Evolutionary conservation across 371 early-diverging fungal species (phyloP).

Genomic region (Mucor plumbeus): DNA sequence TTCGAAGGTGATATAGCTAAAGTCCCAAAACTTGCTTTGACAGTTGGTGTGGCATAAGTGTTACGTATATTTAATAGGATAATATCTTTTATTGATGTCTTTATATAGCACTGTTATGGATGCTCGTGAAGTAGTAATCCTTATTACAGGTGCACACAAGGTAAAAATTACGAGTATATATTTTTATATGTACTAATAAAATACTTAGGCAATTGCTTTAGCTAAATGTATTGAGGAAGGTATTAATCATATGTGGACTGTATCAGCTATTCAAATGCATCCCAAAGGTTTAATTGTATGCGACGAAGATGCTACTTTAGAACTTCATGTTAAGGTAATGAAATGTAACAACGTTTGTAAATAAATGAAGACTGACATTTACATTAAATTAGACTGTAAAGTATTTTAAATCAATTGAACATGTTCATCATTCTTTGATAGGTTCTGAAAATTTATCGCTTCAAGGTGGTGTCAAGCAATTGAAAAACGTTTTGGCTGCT

Average conservation of each 20-base stretch:
- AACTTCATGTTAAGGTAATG: conserved; percentile 77
- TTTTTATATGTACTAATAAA: background rate
- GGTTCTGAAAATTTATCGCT: conserved; percentile 81
- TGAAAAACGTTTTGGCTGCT: conserved; percentile 14
- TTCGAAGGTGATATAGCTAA: conserved; percentile 85
- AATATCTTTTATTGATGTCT: background rate
- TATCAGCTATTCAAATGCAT: conserved; percentile 85
- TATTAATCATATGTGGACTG: conserved; percentile 91
- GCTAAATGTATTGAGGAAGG: conserved; percentile 87
- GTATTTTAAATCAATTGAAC: conserved; percentile 90
- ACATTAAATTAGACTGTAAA: conserved; percentile 68
- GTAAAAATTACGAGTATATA: background rate
- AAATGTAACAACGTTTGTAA: too few species aligned
- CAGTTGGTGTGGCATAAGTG: conserved; percentile 82
- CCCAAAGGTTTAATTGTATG: conserved; percentile 84
- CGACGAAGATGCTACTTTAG: conserved; percentile 87
- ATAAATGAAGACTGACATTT: background rate
- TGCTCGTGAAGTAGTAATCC: conserved; percentile 82
- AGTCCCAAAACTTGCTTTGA: conserved; percentile 86
- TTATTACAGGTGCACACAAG: conserved; percentile 88
- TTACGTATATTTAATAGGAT: background rate
- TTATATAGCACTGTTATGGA: conserved; percentile 79
- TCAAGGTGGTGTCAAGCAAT: conserved; percentile 58
- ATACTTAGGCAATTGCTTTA: conserved; percentile 66
- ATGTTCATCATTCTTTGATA: conserved; percentile 83